Base-by-base conservation (phyloP, 495 filamentous ascomycete genomes). In the Lasiosphaeria miniovina region DNA sequence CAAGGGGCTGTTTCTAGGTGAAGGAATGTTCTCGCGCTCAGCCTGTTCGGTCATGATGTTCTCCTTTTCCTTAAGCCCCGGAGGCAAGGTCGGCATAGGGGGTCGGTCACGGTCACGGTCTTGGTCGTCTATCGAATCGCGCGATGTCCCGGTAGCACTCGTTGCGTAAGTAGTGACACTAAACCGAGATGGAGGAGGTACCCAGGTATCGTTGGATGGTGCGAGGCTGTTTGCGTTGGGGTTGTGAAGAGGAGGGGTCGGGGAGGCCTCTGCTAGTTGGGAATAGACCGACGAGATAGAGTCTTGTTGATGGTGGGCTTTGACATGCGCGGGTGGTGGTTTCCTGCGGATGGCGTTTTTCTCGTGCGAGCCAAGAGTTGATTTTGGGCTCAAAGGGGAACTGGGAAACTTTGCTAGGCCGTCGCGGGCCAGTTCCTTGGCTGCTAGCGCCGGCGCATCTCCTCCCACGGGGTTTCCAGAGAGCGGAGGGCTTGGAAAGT, bases 141-240 rank as follows among this genome's bases (percentile, higher is more conserved):
- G 78, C 15, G 85, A 85, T 36, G 86, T 85, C 46, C 77, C 79
- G 14, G 77, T 77, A 36, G 75, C 77, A 15, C 78, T 79, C 3
- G 84, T 78, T n/a, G 84, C 83, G 67, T 88, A 87, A 3, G 89
- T 91, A 14, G 88, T 88, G 50, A 85, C 74, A 70, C 86, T 91
- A 75, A 90, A 91, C 45, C 88, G 88, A 55, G 88, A 92, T 0
- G 70, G 67, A 7, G 85, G 87, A 52, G 87, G 78, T 14, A 71
- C 65, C 70, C 71, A 77, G 12, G 66, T 63, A 6, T 75, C 71
- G 52, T 62, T 57, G 36, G 66, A 58, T 7, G 62, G 36, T 15
- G 62, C 46, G 43, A 58, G 48, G 12, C 58, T 54, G 35, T 63
- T 64, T 35, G 65, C 61, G 15, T 70, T 57, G 34, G 67, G 54